Percentiles rank a stretch among this genome's conserved stretches.
Evolutionary conservation across 2,329 filamentous ascomycete genomes (phyloP).

Genomic region (Harringtonia lauricola): DNA sequence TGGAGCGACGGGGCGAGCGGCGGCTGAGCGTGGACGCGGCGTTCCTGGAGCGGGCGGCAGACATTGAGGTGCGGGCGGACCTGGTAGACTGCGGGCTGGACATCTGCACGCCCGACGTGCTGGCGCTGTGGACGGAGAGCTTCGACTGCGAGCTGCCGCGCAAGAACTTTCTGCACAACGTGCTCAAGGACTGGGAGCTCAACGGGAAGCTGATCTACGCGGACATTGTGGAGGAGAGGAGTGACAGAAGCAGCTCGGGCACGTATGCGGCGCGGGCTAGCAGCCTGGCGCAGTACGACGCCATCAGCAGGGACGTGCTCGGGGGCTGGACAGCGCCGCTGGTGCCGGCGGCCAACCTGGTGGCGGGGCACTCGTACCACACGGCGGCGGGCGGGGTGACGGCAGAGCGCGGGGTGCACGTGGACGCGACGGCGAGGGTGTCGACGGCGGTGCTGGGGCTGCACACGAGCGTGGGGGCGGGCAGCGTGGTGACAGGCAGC

Average conservation of each 20-base stretch:
- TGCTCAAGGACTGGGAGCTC: constrained; percentile 91
- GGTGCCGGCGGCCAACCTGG: constrained; percentile 78
- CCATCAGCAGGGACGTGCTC: constrained; percentile 78
- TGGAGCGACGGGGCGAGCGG: constrained; percentile 42
- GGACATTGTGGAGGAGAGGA: constrained; percentile 61
- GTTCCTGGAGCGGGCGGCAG: constrained; percentile 53
- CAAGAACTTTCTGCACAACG: constrained; percentile 68
- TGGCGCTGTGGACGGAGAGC: constrained; percentile 92
- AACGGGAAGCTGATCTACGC: constrained; percentile 96
- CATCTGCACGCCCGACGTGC: constrained; percentile 91
- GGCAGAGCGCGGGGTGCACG: constrained; percentile 64
- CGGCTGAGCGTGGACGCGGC: constrained; percentile 67
- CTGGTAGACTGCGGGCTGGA: constrained; percentile 91
- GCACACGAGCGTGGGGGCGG: constrained; percentile 63
- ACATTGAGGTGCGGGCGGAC: constrained; percentile 77
- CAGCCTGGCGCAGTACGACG: constrained; percentile 82
- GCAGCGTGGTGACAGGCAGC: constrained; percentile 59
- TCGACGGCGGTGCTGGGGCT: constrained; percentile 65
- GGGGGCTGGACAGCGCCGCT: constrained; percentile 81
- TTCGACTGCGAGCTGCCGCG: constrained; percentile 74
- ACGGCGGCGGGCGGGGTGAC: constrained; percentile 43
- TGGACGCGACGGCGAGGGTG: constrained; percentile 62
- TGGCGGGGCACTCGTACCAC: constrained; percentile 62
- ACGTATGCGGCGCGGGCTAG: constrained; percentile 77
- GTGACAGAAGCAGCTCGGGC: background rate